A percentile compares a stretch with the other conserved stretches of the same genome.
Conservation (phyloP, 495 filamentous ascomycete genomes). For the Hypoxylon intermedium region DNA sequence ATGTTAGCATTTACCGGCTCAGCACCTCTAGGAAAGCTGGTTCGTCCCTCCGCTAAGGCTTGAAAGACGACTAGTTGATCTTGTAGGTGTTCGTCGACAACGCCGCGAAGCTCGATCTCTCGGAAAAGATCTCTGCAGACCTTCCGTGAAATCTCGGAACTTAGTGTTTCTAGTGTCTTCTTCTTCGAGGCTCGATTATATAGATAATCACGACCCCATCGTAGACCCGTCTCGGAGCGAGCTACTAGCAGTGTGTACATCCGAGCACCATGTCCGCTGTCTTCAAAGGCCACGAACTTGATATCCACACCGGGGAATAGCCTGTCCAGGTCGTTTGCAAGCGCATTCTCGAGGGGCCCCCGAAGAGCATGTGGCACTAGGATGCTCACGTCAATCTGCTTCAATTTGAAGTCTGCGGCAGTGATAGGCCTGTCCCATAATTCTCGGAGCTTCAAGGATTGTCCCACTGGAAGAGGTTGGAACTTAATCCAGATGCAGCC, state of each 20-base stretch:
- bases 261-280: slow-evolving; percentile 65
- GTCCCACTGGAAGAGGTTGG: slow-evolving; percentile 55
- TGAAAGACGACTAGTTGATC: slow-evolving; percentile 87
- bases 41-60: slow-evolving; percentile 67
- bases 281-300: slow-evolving; percentile 60
- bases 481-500: slow-evolving; percentile 68
- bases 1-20: slow-evolving; percentile 6
- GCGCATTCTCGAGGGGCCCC: slow-evolving; percentile 45
- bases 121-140: slow-evolving; percentile 65
- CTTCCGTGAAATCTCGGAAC: slow-evolving; percentile 49
- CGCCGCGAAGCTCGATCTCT: slow-evolving; percentile 62
- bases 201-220: slow-evolving; percentile 72
- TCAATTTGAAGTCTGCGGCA: slow-evolving; percentile 49
- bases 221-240: slow-evolving; percentile 64
- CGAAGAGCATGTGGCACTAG: slow-evolving; percentile 56
- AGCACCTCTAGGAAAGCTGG: slow-evolving; percentile 44
- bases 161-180: slow-evolving; percentile 49
- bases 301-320: slow-evolving; percentile 57
- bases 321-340: slow-evolving; percentile 45
- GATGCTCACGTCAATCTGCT: slow-evolving; percentile 67
- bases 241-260: slow-evolving; percentile 79
- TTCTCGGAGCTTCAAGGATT: slow-evolving; percentile 55
- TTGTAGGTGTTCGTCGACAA: slow-evolving; percentile 74
- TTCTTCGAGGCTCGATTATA: slow-evolving; percentile 53
- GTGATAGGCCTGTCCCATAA: slow-evolving; percentile 37